Base-by-base conservation (phyloP, 1,139 yeast genomes). In the Geotrichum candidum region DNA sequence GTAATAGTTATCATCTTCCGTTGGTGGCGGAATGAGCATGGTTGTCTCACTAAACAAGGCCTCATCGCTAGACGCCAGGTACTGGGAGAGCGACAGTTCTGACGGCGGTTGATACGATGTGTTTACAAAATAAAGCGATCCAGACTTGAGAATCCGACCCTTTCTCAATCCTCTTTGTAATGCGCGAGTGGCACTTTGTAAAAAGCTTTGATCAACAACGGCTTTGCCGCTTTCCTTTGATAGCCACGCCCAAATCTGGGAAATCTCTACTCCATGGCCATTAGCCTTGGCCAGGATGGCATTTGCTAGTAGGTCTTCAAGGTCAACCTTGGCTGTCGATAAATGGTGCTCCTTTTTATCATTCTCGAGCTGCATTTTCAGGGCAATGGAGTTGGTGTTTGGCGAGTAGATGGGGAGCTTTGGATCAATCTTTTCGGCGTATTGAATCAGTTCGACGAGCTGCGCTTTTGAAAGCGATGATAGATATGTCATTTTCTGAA, bases 401-500 rank as follows among this genome's bases (percentile, higher is more conserved):
- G 77, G 76, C 35, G 78, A 73, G 60, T 74, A 75, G 18, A 75
- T 64, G 11, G 77, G 77, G 35, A 75, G 68, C 27, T 68, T 69
- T 10, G 77, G 76, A 54, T 74, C 72, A 23, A 73, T 63, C 15
- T 75, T 73, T 55, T 75, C 78, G 2, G 77, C 77, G 56, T 68
- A 75, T 56, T 72, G 72, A 18, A 78, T 68, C 52, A 78, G 71
- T 56, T 78, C 79, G 1, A 78, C 75, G 27, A 78, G 73, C 67
- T 78, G 81, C 2, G 78, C 74, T 54, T 72, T 72, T 2, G 80
- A 73, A 22, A 78, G 67, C 9, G 78, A 74, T 23, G 76, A 70
- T 11, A 78, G 67, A 59, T 78, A 78, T 11, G 78, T 74, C 64
- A 75, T 74, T 64, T 78, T 76, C 65, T 69, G 18, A 4, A 15